Evolutionary conservation across 129 eudicot genomes (phyloP).

Genomic region (Sambucus nigra): DNA sequence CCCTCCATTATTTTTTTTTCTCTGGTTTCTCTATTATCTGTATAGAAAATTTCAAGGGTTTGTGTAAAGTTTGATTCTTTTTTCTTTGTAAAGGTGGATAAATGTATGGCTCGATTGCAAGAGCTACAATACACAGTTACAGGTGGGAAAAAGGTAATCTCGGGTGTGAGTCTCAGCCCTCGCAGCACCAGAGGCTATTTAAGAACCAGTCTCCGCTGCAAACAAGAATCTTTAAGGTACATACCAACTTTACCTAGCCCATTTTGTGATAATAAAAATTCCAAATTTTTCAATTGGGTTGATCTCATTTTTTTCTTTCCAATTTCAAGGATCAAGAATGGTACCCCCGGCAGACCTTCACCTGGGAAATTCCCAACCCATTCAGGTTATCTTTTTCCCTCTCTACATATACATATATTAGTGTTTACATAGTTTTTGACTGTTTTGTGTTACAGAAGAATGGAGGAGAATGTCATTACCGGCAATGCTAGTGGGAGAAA

Average conservation of each 20-base stretch:
- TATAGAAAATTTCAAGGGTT: not conserved
- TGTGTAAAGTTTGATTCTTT: not conserved
- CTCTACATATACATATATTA: not conserved
- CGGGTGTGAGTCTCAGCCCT: conserved; percentile 68
- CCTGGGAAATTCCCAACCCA: conserved; percentile 55
- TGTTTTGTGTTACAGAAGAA: conserved; percentile 39
- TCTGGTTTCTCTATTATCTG: not conserved
- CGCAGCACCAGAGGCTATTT: conserved; percentile 55
- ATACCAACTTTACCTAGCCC: not conserved
- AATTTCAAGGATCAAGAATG: conserved; percentile 45
- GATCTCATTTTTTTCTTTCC: conserved; percentile 6
- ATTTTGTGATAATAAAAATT: not conserved
- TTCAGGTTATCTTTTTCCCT: conserved; percentile 26
- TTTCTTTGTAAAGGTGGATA: conserved; percentile 58
- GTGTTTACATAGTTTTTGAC: not conserved
- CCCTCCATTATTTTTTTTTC: not conserved
- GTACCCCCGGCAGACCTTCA: conserved; percentile 49
- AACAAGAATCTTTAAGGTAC: conserved; percentile 78
- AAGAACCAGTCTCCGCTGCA: conserved; percentile 60
- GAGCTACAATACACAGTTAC: conserved; percentile 82
- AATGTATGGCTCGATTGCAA: conserved; percentile 85
- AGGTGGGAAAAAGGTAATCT: conserved; percentile 57
- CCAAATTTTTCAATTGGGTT: not conserved
- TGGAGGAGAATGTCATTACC: conserved; percentile 93
- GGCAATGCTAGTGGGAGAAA: conserved; percentile 84